phyloP scores from a whole-genome alignment of 2,329 filamentous ascomycete genomes.

The Colletotrichum trifolii region DNA sequence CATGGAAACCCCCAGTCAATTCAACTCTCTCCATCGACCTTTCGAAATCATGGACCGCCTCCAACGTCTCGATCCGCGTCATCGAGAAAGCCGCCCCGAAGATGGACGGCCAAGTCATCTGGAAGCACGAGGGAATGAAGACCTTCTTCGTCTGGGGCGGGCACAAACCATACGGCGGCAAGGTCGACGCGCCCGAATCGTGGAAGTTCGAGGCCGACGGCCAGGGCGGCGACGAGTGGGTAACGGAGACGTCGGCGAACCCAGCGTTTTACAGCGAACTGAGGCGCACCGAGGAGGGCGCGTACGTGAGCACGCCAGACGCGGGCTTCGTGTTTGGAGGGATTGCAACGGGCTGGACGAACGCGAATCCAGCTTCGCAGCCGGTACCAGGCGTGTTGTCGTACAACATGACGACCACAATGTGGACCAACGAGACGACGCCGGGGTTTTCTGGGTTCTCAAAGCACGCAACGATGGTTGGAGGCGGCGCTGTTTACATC shows the following conservation, averaged over 20 bases:
- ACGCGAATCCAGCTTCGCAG: neutral
- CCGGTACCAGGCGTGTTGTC: constrained; percentile 15
- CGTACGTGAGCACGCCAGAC: constrained; percentile 15
- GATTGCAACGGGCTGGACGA: constrained; percentile 15
- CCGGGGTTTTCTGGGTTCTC: constrained; percentile 15
- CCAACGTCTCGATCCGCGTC: constrained; percentile 14
- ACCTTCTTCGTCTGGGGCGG: constrained; percentile 36
- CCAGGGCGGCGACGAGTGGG: constrained; percentile 29
- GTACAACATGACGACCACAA: constrained; percentile 31
- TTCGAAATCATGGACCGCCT: constrained; percentile 26
- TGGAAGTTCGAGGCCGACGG: constrained; percentile 35
- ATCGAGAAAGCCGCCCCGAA: constrained; percentile 14
- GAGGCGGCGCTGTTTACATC: constrained; percentile 22
- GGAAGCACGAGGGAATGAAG: constrained; percentile 1
- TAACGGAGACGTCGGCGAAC: constrained; percentile 18
- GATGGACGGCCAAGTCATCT: constrained; percentile 20
- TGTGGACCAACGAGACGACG: constrained; percentile 29
- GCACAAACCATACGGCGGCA: constrained; percentile 2
- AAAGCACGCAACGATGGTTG: constrained; percentile 19
- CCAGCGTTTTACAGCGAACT: constrained; percentile 14
- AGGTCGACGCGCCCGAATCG: constrained; percentile 1
- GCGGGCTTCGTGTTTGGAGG: constrained; percentile 33
- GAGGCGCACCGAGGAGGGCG: constrained; percentile 9
- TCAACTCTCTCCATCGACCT: constrained; percentile 34
- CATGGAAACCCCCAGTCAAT: constrained; percentile 19